Base-by-base conservation (phyloP, 2,329 filamentous ascomycete species). In the Aspergillus sp. region DNA sequence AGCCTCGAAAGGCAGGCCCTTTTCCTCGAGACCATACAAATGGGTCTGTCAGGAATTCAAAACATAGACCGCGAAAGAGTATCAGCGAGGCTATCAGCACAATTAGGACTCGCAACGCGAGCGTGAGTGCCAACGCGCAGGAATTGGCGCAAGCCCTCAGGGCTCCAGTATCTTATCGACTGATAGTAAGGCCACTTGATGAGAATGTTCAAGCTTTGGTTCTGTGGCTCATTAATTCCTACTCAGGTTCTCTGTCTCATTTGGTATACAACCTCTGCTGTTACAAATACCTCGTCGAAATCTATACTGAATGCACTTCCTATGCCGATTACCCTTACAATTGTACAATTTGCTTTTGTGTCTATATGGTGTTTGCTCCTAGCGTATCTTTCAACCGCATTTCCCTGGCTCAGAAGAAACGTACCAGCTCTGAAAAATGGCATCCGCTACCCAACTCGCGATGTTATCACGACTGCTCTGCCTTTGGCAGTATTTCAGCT, bases 281-380 rank as follows among this genome's bases (percentile, higher is more conserved):
- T 97, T 56, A 96, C 93, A 49, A 98, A 97, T 65, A 96, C 93
- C 2, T 97, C 93, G 26, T 96, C 93, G 41, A 98, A 98, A 71
- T 88, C 91, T 12, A 98, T 98, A 60, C 76, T 97, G 49, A 96
- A 89, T 54, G 87, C 88, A 35, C 88, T 96, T 53, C 83, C 88
- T 46, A 93, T 89, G 68, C 91, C 91, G 1, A 86, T 93, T 29
- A 96, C 91, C 13, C 78, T 97, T 57, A 97, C 91, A 1, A 77
- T 95, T 45, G 77, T 95, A 40, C 93, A 98, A 74, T 98, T 98
- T 70, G 86, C 82, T 45, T 90, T 96, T 59, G 91, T 98, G 33
- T 88, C 88, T 8, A 81, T 83, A 43, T 93, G 90, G 75, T 98
- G 93, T 67, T 64, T 97, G 27, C 66, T 90, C 40, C 78, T 90